phyloP scores from a whole-genome alignment of 768 basidiomycete genomes.

The Suillus subaureus region DNA sequence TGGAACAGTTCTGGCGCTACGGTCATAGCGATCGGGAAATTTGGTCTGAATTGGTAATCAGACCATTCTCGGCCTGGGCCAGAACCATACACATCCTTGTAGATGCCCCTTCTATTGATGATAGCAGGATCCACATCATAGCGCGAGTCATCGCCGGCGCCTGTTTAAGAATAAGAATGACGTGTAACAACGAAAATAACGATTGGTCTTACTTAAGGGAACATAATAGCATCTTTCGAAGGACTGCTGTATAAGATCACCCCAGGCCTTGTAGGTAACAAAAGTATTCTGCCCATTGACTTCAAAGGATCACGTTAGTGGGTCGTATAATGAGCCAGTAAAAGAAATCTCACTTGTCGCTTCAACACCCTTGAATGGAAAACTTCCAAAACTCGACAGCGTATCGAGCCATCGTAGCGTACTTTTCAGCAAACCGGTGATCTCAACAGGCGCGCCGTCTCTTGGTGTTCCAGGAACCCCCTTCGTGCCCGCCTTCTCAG shows the following conservation, averaged over 20 bases:
- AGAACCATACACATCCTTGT: conserved; percentile 97
- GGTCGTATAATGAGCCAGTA: conserved; percentile 6
- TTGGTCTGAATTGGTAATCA: conserved; percentile 93
- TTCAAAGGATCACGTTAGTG: conserved; percentile 32
- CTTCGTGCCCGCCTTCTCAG: conserved; percentile 87
- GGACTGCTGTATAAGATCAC: conserved; percentile 75
- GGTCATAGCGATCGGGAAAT: conserved; percentile 95
- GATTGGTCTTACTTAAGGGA: conserved; percentile 59
- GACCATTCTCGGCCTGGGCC: conserved; percentile 89
- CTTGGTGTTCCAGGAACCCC: conserved; percentile 95
- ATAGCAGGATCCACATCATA: conserved; percentile 72
- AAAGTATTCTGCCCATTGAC: conserved; percentile 69
- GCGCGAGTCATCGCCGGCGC: conserved; percentile 67
- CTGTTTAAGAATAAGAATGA: conserved; percentile 38
- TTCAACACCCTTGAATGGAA: conserved; percentile 90
- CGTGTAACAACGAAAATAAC: background rate
- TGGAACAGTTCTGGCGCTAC: conserved; percentile 97
- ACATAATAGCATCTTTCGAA: conserved; percentile 94
- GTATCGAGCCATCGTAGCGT: conserved; percentile 86
- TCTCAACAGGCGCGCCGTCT: conserved; percentile 95
- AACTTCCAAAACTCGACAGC: conserved; percentile 63
- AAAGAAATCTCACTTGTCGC: conserved; percentile 62
- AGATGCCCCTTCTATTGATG: conserved; percentile 91
- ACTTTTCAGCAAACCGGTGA: conserved; percentile 91
- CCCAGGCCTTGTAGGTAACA: conserved; percentile 92